Evolutionary conservation across 352 stramenopile species (phyloP), one percentile per base, ranked within the genome.

Genomic region (Thraustotheca clavata): DNA sequence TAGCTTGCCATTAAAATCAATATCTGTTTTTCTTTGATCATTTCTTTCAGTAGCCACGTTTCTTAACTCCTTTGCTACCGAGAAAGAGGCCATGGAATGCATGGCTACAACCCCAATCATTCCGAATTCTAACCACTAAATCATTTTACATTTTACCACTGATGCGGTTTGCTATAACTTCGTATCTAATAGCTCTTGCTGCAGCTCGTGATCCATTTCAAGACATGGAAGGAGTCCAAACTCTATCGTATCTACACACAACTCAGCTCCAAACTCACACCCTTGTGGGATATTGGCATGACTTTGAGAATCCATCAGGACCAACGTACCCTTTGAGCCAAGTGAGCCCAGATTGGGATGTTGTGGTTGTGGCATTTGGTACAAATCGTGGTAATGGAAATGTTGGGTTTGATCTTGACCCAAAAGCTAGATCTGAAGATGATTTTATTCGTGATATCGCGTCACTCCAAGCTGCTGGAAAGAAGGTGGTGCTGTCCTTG

Each of bases 281-380:
- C 6, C 38, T 65, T 14, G 57, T 65, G 2, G 57, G 57, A 16
- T 65, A 65, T 46, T 65, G 57, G 57, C 57, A 65, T 46, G 41
- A 65, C 38, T 65, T 65, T 54, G 36, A 12, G 8, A 65, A 65
- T 35, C 57, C 57, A 29, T 65, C 57, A 2, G 57, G 57, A 3
- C 9, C n/a, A 7, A 54, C 57, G 9, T 65, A 54, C 31, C 57
- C 57, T 9, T 20, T 65, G 20, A 16, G 22, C 24, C n/a, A 55
- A n/a, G 27, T 65, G 18, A 65, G 29, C 38, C 0, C 31, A 2
- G 38, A 47, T 9, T 65, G 57, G 57, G 36, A 65, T 32, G 57
- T 65, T 6, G 32, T 65, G 20, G 29, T 41, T 22, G 40, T 65
- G 1, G 57, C 57, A 7, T 65, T 65, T 65, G 57, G 16, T 27